Base-by-base conservation (phyloP, 352 stramenopile genomes). In the Blastocystis sp. region DNA sequence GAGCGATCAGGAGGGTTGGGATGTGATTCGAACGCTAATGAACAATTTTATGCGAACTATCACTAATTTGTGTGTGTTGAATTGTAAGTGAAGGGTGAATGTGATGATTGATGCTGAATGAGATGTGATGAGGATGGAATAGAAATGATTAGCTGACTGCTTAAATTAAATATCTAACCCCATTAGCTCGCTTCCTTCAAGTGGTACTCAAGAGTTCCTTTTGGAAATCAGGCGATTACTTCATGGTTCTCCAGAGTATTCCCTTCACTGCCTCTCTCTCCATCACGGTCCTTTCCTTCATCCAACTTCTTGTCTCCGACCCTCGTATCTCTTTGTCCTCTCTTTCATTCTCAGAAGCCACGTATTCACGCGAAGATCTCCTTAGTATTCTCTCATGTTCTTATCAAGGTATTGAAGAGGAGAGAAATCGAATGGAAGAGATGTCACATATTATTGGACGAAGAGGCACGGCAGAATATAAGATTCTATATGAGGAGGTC, bases 161-260 rank as follows among this genome's bases (percentile, higher is more conserved):
- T n/a, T n/a, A n/a, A n/a, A n/a, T n/a, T n/a, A n/a, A n/a, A n/a
- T n/a, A n/a, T n/a, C n/a, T n/a, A n/a, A n/a, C n/a, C n/a, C n/a
- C n/a, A n/a, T n/a, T 84, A 84, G 73, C 33, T 37, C 48, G 37
- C 17, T 84, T 84, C 73, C 17, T 68, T 19, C 58, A 84, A 35
- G 22, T 40, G n/a, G 2, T 84, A 5, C 17, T 66, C n/a, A 17
- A 66, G 11, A 62, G 54, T n/a, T 37, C 40, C 22, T 84, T 66
- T 17, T 84, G 73, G 73, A 68, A 4, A 0, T 66, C 48, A 37
- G 73, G 54, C n/a, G 48, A 37, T 35, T 42, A 66, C 15, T 27
- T 84, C 15, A 53, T 15, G 13, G 42, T 68, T 19, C 33, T 84
- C 5, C 24, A 24, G 3, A 24, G 7, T 22, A 56, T 84, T n/a